These are phyloP conservation scores for Leptodontidium sp. DNA, from an alignment of 2,329 filamentous ascomycete genomes.

Conservation along the genomic window DNA sequence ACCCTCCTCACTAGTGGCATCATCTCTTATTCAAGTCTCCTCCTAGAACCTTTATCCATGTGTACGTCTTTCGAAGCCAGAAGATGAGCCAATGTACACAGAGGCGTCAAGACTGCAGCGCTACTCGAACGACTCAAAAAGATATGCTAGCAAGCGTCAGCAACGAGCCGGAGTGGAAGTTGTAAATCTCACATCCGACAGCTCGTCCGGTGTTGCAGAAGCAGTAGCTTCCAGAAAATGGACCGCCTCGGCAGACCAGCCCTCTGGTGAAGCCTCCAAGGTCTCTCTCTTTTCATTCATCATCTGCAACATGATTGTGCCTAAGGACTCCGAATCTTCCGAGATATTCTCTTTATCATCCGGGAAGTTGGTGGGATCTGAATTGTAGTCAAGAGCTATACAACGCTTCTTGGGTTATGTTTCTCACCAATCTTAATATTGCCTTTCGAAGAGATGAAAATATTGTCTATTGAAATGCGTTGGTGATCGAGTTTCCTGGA, in stretches of 20 bases:
- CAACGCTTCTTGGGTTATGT: neutral
- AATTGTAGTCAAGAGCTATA: neutral
- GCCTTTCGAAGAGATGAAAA: neutral
- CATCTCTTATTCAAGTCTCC: slow-evolving; percentile 17
- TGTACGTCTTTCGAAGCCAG: slow-evolving; percentile 26
- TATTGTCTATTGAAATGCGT: neutral
- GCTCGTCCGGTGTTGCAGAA: neutral
- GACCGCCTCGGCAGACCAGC: neutral
- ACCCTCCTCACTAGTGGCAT: too few species aligned
- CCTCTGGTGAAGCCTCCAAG: neutral
- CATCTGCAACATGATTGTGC: neutral
- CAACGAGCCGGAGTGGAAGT: slow-evolving; percentile 11
- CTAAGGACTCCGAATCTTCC: neutral
- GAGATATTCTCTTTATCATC: neutral
- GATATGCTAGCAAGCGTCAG: slow-evolving; percentile 25
- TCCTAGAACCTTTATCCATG: slow-evolving; percentile 21
- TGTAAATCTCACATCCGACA: neutral
- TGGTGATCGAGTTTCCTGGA: neutral
- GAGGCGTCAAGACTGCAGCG: slow-evolving; percentile 25
- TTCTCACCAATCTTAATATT: neutral
- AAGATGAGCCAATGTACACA: slow-evolving; percentile 18
- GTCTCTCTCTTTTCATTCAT: neutral
- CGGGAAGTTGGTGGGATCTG: neutral
- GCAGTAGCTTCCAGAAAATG: slow-evolving; percentile 5
- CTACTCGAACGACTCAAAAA: slow-evolving; percentile 25